Conservation (phyloP, 148 eudicot genomes). For the Rhododendron simsii region DNA sequence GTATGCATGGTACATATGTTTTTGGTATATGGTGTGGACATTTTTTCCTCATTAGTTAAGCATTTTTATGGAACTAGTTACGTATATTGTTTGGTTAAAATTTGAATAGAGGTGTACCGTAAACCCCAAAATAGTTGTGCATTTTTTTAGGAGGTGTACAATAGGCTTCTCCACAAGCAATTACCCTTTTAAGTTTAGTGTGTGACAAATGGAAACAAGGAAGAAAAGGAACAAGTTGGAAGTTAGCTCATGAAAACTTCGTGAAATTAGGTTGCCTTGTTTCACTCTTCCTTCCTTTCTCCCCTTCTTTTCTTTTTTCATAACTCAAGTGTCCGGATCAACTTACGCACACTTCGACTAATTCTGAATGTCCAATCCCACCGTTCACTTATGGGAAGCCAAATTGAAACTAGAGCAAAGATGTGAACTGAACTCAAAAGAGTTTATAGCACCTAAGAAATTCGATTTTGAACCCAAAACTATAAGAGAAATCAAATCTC, state of each 20-base stretch:
- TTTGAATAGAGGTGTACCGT: too few relatives aligned
- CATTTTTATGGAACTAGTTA: too few relatives aligned
- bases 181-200: not conserved
- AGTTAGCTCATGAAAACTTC: slow-evolving; percentile 55
- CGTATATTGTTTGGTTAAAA: too few relatives aligned
- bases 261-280: slow-evolving; percentile 25
- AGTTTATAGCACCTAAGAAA: not conserved
- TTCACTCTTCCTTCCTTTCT: slow-evolving; percentile 20
- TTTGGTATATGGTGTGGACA: too few relatives aligned
- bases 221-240: slow-evolving; percentile 49
- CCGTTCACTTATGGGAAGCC: too few relatives aligned
- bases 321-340: fast-evolving
- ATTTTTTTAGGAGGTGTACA: not conserved
- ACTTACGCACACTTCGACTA: too few relatives aligned
- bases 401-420: not conserved
- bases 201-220: slow-evolving; percentile 9
- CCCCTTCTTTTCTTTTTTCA: slow-evolving; percentile 13
- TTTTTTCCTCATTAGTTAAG: too few relatives aligned
- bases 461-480: not conserved
- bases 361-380: fast-evolving
- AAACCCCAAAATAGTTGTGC: not conserved
- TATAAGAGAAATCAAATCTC: too few relatives aligned
- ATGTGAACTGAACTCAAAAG: not conserved
- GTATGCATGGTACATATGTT: not conserved
- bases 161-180: not conserved